These are phyloP conservation scores for Calonectria fujianensis DNA, from an alignment of 2,329 filamentous ascomycete species.

Conservation along the genomic window DNA sequence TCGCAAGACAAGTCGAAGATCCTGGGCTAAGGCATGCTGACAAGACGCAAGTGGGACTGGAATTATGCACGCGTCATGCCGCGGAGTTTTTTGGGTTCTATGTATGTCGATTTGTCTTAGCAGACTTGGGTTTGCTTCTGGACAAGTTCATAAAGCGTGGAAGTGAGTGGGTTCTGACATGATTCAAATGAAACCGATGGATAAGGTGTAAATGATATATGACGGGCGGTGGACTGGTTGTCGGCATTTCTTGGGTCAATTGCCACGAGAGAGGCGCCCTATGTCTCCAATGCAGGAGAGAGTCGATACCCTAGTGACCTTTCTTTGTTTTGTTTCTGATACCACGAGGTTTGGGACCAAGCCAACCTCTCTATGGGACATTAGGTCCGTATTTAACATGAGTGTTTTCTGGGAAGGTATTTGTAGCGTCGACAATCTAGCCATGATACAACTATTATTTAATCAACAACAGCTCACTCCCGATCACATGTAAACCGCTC, in stretches of 20 bases:
- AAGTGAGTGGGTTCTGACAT: slow-evolving; percentile 88
- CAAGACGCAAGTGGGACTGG: slow-evolving; percentile 95
- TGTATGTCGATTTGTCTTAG: slow-evolving; percentile 94
- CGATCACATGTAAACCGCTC: neutral
- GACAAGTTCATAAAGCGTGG: slow-evolving; percentile 98
- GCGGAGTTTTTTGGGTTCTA: slow-evolving; percentile 99
- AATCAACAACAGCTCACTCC: neutral
- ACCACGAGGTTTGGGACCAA: slow-evolving; percentile 18
- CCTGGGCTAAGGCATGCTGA: slow-evolving; percentile 93
- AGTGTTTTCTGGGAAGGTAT: neutral
- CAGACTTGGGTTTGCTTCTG: slow-evolving; percentile 87
- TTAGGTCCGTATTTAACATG: slow-evolving; percentile 18
- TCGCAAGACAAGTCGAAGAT: slow-evolving; percentile 96
- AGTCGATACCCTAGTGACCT: slow-evolving; percentile 55
- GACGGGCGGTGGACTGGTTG: slow-evolving; percentile 42
- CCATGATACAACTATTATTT: neutral
- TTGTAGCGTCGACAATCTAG: neutral
- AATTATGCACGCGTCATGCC: slow-evolving; percentile 93
- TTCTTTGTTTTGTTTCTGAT: slow-evolving; percentile 50
- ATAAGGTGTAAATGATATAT: slow-evolving; percentile 35
- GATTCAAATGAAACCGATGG: slow-evolving; percentile 45
- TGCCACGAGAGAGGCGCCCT: slow-evolving; percentile 43
- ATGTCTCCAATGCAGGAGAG: slow-evolving; percentile 47
- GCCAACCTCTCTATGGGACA: slow-evolving; percentile 23
- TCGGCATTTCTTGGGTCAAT: slow-evolving; percentile 47